Base-by-base conservation (phyloP, 495 filamentous ascomycete species). In the Haplographium delicatum region DNA sequence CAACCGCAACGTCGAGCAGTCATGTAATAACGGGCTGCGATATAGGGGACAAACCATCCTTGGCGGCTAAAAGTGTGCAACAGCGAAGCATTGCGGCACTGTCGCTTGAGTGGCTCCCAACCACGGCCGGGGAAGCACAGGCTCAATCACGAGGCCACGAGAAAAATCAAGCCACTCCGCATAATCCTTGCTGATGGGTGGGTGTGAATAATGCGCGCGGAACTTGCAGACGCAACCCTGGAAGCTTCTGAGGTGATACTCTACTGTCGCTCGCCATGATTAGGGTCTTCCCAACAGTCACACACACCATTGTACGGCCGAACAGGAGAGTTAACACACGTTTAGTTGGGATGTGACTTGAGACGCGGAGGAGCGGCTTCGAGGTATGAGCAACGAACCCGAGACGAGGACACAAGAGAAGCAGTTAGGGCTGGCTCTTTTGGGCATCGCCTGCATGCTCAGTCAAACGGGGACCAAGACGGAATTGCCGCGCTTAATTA, bases 91-190 rank as follows among this genome's bases (percentile, higher is more conserved):
- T 23, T 38, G 50, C 30, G 30, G 30, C n/a, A 28, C 28, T 26
- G 24, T 51, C 49, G 50, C 50, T 39, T 47, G 31, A 46, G 20
- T 53, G 43, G 45, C 30, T 25, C 5, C 46, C 35, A 19, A n/a
- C 39, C 15, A 23, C 22, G 39, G 39, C 39, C 39, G 35, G 37
- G 38, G 35, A 41, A 47, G 42, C 53, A 47, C 34, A 42, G 28
- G 44, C 26, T 39, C 46, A 25, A 55, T 55, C 55, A 58, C 55
- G 35, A 51, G 49, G 50, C 44, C 55, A 45, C 45, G 15, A 57
- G 49, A 40, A 44, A 46, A 38, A 16, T 38, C 53, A 52, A 52
- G 54, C 48, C 54, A 51, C 48, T 52, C 53, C 53, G 53, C 53
- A 25, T 7, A 5, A 41, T 42, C 45, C 51, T 33, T 30, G 44